A percentile compares a stretch with the other conserved stretches of the same genome.
phyloP scores from a whole-genome alignment of 139 green algal species.

The Auxenochlorella pyrenoidosa region DNA sequence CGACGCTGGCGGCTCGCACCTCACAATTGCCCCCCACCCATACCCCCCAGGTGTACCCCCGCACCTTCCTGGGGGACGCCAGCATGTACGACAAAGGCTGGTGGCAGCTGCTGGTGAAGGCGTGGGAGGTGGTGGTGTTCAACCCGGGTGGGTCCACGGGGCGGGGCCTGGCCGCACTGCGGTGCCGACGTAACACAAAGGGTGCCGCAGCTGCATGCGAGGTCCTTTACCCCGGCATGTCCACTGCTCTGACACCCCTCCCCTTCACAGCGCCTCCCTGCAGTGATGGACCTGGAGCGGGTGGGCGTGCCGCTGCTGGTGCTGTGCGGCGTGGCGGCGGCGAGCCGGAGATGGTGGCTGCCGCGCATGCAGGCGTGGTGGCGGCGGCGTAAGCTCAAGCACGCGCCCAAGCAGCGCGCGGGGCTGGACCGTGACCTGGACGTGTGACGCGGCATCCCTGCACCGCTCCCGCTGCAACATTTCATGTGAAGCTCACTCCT shows the following conservation, averaged over 20 bases:
- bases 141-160: constrained; percentile 38
- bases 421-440: constrained; percentile 34
- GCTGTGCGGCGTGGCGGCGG: not conserved
- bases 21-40: not conserved
- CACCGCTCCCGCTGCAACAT: too few relatives aligned
- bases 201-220: not conserved
- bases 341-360: constrained; percentile 31
- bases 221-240: too few relatives aligned
- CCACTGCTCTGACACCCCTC: not conserved
- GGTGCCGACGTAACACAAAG: not conserved
- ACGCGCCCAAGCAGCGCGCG: constrained; percentile 6
- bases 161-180: not conserved
- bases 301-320: constrained; percentile 43
- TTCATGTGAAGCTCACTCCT: too few relatives aligned
- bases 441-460: constrained; percentile 22
- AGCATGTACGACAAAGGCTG: constrained; percentile 70
- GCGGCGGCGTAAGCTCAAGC: not conserved
- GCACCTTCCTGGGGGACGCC: constrained; percentile 49
- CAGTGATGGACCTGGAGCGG: constrained; percentile 54
- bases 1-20: too few relatives aligned
- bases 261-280: not conserved
- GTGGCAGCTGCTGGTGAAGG: constrained; percentile 58
- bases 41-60: constrained; percentile 58
- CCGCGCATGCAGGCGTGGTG: not conserved
- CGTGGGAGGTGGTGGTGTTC: constrained; percentile 67